These are phyloP conservation scores for Astrocystis sublimbata DNA, from an alignment of 495 filamentous ascomycete species.

Conservation along the genomic window DNA sequence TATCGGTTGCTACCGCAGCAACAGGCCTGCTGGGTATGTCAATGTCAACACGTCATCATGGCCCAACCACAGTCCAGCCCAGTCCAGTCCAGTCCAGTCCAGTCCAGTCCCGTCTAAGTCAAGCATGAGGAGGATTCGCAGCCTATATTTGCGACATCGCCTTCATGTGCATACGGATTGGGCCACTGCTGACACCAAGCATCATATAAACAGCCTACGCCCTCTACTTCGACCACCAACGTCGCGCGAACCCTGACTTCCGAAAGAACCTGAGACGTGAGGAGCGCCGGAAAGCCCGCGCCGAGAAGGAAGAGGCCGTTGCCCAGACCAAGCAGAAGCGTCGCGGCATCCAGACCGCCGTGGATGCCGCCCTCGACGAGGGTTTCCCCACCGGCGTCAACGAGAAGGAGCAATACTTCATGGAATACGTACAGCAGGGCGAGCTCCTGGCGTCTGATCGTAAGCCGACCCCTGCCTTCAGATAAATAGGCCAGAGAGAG, in stretches of 20 bases:
- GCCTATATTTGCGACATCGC: not conserved
- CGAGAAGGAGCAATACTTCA: constrained; percentile 82
- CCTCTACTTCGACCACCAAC: constrained; percentile 91
- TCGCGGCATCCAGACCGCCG: constrained; percentile 65
- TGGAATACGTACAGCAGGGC: constrained; percentile 86
- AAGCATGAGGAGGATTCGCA: too few relatives aligned
- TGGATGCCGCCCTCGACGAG: constrained; percentile 79
- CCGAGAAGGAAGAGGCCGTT: constrained; percentile 74
- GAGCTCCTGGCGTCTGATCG: constrained; percentile 66
- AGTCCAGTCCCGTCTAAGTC: not conserved
- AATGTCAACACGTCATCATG: too few relatives aligned
- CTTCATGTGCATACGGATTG: too few relatives aligned
- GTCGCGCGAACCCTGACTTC: constrained; percentile 84
- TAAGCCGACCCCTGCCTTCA: constrained; percentile 29
- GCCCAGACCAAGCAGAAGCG: constrained; percentile 67
- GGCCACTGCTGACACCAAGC: constrained; percentile 49
- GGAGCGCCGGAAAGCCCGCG: constrained; percentile 71
- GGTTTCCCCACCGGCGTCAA: constrained; percentile 89
- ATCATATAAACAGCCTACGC: constrained; percentile 63
- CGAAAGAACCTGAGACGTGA: constrained; percentile 80
- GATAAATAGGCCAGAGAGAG: not conserved
- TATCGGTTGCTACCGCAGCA: constrained; percentile 69
- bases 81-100: constrained; percentile 25
- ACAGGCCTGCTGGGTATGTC: constrained; percentile 74
- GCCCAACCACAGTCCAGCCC: constrained; percentile 41